Conservation (phyloP, 225 moss, liverwort and hornwort species). For the Sphagnum contortum region DNA sequence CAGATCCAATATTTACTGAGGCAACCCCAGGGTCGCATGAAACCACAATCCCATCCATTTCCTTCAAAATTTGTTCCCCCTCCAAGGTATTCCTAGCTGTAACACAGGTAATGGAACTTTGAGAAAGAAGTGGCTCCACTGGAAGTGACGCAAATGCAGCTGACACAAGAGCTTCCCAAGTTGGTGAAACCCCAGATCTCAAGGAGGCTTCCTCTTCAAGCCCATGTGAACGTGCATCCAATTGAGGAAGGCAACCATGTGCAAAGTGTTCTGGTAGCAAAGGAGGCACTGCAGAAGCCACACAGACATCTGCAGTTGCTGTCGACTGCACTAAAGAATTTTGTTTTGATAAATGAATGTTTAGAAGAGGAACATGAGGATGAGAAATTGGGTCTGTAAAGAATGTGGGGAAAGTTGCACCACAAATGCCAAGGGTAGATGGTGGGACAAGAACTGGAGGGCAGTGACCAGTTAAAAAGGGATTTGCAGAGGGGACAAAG, state of each 20-base stretch:
- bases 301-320: neutral
- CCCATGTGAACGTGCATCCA: neutral
- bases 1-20: neutral
- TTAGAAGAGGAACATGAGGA: conserved; percentile 1
- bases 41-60: neutral
- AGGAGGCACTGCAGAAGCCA: conserved; percentile 5
- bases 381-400: conserved; percentile 2
- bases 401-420: neutral
- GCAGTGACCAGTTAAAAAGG: conserved; percentile 9
- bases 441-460: conserved; percentile 12
- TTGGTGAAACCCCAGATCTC: neutral
- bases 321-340: neutral
- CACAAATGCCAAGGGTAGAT: conserved; percentile 12
- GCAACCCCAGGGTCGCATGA: neutral
- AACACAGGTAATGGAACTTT: neutral
- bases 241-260: conserved; percentile 6
- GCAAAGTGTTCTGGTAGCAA: neutral
- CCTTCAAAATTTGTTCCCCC: neutral
- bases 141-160: neutral
- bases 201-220: neutral
- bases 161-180: neutral
- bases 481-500: conserved; percentile 8
- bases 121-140: conserved; percentile 1
- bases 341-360: conserved; percentile 3
- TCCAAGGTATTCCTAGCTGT: neutral